A percentile compares a stretch with the other conserved stretches of the same genome.
phyloP scores from a whole-genome alignment of 2,329 filamentous ascomycete genomes.

The Pseudogymnoascus sp. region DNA sequence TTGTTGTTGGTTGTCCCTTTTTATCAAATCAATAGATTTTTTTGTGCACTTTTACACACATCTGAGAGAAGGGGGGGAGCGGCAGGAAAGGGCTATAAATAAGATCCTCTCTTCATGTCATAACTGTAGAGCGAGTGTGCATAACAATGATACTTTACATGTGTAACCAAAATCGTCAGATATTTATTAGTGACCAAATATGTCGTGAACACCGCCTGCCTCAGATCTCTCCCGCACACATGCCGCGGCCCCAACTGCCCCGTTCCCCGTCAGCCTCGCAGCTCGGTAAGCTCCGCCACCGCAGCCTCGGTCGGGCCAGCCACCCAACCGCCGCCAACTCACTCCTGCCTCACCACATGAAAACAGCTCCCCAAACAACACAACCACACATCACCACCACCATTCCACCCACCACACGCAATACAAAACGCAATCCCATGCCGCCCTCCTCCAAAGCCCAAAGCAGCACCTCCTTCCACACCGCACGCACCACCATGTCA shows the following conservation, averaged over 20 bases:
- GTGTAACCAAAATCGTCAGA: neutral
- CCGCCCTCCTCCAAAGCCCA: conserved; percentile 2
- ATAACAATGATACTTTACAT: conserved; percentile 10
- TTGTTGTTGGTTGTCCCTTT: neutral
- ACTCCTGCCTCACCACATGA: neutral
- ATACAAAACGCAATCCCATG: neutral
- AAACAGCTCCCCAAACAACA: neutral
- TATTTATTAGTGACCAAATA: neutral
- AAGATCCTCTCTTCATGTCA: conserved; percentile 8
- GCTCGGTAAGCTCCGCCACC: conserved; percentile 2
- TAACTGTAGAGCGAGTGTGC: conserved; percentile 9
- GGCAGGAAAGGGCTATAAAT: neutral
- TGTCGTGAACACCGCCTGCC: neutral
- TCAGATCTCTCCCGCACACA: neutral
- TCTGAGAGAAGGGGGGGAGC: neutral
- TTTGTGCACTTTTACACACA: neutral
- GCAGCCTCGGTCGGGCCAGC: neutral
- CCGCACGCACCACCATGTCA: conserved; percentile 13
- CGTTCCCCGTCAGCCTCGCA: neutral
- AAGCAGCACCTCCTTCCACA: conserved; percentile 9
- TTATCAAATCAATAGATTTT: neutral
- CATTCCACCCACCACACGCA: too few relatives aligned
- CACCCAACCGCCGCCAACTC: neutral
- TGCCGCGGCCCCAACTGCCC: neutral
- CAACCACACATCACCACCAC: neutral